phyloP scores from a whole-genome alignment of 257 asterid species.

The Sherardia arvensis region DNA sequence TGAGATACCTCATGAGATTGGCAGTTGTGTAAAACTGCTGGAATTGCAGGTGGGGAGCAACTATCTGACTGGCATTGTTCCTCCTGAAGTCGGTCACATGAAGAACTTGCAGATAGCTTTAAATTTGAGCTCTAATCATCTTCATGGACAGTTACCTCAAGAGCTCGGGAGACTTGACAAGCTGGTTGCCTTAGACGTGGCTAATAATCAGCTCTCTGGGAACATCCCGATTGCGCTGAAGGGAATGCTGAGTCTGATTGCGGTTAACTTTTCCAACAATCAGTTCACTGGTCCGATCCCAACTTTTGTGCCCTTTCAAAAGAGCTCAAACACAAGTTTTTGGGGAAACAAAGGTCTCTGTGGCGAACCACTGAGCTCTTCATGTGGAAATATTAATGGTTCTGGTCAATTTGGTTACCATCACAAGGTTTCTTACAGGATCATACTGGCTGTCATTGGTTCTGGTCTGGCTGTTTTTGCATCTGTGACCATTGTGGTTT shows the following conservation, averaged over 20 bases:
- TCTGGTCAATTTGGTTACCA: conserved; percentile 34
- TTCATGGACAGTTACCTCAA: conserved; percentile 64
- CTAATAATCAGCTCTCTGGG: conserved; percentile 77
- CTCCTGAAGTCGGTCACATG: conserved; percentile 73
- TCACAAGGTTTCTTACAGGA: conserved; percentile 79
- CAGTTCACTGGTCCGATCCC: conserved; percentile 73
- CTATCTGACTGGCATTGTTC: conserved; percentile 63
- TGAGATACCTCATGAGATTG: conserved; percentile 69
- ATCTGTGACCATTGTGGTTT: conserved; percentile 63
- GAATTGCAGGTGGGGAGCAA: conserved; percentile 75
- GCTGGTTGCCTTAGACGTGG: conserved; percentile 80
- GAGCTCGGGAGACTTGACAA: conserved; percentile 86
- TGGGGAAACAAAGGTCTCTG: conserved; percentile 77
- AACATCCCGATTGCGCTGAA: conserved; percentile 56
- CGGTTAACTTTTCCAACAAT: conserved; percentile 85
- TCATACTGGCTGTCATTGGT: conserved; percentile 70
- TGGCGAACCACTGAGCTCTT: conserved; percentile 63
- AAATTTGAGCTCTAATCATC: conserved; percentile 77
- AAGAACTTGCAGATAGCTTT: conserved; percentile 81
- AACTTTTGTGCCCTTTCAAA: conserved; percentile 68
- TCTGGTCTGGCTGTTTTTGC: conserved; percentile 81
- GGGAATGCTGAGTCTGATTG: conserved; percentile 91
- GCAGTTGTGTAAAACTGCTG: conserved; percentile 72
- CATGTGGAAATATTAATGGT: conserved; percentile 49
- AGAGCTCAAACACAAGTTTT: conserved; percentile 75